Percentiles rank a stretch among this genome's conserved stretches.
Evolutionary conservation across 441 rosid species (phyloP).

Genomic region (Eutrema salsugineum): DNA sequence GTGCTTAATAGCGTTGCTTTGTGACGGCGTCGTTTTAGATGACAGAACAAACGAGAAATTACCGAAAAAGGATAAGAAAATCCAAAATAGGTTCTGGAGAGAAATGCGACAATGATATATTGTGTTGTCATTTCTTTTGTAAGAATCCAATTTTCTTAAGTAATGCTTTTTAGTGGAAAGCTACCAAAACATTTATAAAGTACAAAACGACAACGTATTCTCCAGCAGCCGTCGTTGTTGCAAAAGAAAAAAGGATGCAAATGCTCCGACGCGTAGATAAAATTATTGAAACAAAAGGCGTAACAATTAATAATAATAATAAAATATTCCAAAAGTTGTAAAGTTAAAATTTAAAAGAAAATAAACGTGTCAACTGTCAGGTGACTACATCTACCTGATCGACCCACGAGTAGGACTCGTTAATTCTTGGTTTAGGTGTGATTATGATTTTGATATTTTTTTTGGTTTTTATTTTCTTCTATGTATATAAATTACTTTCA

Average conservation of each 20-base stretch:
- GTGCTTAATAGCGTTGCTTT: background rate
- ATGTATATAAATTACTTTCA: background rate
- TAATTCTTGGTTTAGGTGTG: background rate
- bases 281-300: conserved; percentile 16
- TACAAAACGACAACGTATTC: conserved; percentile 18
- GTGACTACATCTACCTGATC: background rate
- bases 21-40: background rate
- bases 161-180: conserved; percentile 37
- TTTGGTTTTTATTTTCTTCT: background rate
- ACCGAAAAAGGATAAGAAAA: background rate
- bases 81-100: conserved; percentile 1
- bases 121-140: conserved; percentile 19
- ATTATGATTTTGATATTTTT: background rate
- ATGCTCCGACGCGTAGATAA: background rate
- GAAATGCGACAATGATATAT: conserved; percentile 3
- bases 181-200: background rate
- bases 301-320: background rate
- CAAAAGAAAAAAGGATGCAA: background rate
- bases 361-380: conserved; percentile 2
- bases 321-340: background rate
- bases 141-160: conserved; percentile 18
- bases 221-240: conserved; percentile 2
- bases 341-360: background rate
- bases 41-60: background rate
- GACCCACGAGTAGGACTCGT: background rate